phyloP scores from a whole-genome alignment of 2,329 filamentous ascomycete species.

The Coniochaeta pulveracea region DNA sequence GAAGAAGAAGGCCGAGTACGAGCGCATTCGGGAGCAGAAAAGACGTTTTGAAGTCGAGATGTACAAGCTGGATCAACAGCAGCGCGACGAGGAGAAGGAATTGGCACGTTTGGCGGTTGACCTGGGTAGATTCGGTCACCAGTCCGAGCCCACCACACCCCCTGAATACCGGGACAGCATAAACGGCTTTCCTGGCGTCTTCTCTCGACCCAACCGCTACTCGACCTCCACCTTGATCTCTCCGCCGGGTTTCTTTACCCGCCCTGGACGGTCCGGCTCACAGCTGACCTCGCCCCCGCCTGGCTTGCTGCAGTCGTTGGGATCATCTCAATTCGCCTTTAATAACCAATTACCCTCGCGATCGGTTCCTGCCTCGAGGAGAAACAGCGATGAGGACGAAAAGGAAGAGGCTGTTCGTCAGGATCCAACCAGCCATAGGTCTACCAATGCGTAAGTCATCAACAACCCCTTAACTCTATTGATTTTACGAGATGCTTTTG shows the following conservation, averaged over 20 bases:
- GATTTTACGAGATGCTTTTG: too few species aligned
- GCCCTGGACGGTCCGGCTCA: slow-evolving; percentile 65
- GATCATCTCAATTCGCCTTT: slow-evolving; percentile 46
- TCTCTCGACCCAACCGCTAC: slow-evolving; percentile 78
- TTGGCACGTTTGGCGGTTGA: slow-evolving; percentile 78
- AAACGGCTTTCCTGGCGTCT: slow-evolving; percentile 64
- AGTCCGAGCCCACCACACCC: slow-evolving; percentile 92
- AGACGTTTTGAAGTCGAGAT: slow-evolving; percentile 87
- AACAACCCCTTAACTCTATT: too few species aligned
- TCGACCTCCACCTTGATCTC: slow-evolving; percentile 81
- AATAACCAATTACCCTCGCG: slow-evolving; percentile 64
- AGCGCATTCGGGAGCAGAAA: slow-evolving; percentile 80
- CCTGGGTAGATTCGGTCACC: slow-evolving; percentile 53
- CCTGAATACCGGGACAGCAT: slow-evolving; percentile 74
- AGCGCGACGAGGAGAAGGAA: slow-evolving; percentile 72
- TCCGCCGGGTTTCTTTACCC: slow-evolving; percentile 63
- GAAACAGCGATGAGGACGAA: slow-evolving; percentile 86
- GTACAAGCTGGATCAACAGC: slow-evolving; percentile 77
- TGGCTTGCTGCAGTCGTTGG: slow-evolving; percentile 44
- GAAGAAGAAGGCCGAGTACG: slow-evolving; percentile 88
- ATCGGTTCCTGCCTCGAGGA: slow-evolving; percentile 75
- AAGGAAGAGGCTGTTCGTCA: slow-evolving; percentile 65
- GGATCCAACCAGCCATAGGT: slow-evolving; percentile 59
- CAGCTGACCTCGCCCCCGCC: slow-evolving; percentile 69
- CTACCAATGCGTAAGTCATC: slow-evolving; percentile 73